These are phyloP conservation scores for Kodamaea lidongshanica DNA, from an alignment of 805 yeast species.

Conservation along the genomic window DNA sequence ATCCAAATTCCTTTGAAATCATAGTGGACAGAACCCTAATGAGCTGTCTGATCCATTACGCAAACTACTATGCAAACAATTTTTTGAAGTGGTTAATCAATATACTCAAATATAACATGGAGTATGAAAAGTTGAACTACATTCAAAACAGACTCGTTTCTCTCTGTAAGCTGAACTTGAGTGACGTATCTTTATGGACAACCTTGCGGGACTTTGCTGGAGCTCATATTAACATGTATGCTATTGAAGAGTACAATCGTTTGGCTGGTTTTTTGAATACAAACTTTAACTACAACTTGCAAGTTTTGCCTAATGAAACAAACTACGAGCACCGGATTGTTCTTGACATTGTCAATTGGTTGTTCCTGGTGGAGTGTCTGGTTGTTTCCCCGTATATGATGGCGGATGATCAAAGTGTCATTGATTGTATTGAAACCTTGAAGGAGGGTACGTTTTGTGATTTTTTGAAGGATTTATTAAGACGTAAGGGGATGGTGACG, in stretches of 20 bases:
- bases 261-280: neutral
- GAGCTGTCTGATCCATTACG: constrained; percentile 30
- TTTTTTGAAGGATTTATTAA: no score
- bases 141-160: neutral
- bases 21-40: constrained; percentile 16
- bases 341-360: constrained; percentile 10
- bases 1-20: neutral
- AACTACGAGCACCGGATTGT: neutral
- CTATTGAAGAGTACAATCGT: constrained; percentile 9
- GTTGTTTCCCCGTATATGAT: constrained; percentile 9
- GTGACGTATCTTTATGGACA: constrained; percentile 17
- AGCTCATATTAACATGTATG: constrained; percentile 4
- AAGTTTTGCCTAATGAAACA: neutral
- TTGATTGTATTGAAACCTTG: no score
- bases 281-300: constrained; percentile 1
- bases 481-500: no score
- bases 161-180: constrained; percentile 10
- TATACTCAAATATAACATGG: constrained; percentile 7
- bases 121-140: neutral
- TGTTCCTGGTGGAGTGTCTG: constrained; percentile 10
- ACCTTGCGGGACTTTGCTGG: constrained; percentile 8
- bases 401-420: no score
- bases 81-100: constrained; percentile 27
- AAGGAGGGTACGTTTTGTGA: no score
- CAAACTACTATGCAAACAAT: constrained; percentile 34